Evolutionary conservation across 2,329 filamentous ascomycete species (phyloP), one percentile per base, ranked within the genome.

Genomic region (Aspergillus sp.): DNA sequence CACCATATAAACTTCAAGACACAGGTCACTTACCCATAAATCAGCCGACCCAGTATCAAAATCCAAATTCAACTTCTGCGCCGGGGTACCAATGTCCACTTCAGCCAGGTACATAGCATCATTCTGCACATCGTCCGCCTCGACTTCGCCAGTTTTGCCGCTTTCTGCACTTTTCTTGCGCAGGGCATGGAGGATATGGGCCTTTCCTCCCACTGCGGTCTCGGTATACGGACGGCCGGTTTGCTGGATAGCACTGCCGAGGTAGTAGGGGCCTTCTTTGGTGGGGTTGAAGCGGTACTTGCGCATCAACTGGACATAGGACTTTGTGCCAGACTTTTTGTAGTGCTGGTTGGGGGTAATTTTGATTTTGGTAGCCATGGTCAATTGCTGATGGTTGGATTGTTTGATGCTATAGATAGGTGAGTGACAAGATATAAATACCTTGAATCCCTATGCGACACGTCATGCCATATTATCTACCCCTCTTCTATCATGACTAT

Each of bases 31-130:
- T 67, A 81, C 78, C 84, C 82, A 88, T 19, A 85, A 71, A 68
- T 88, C 85, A 13, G 82, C 75, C 8, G 81, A 85, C 13, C 83
- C 83, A 33, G 83, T 86, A 60, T 88, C 85, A 48, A 88, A 86
- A 56, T 86, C 77, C 10, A 87, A 62, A 50, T 73, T 75, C 35
- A 83, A 52, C 37, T 67, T 79, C 67, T 88, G 83, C 1, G 73
- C 64, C 11, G 83, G 83, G 2, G 77, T 83, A 27, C 85, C 85
- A 47, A 88, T 82, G 10, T 67, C 59, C 27, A 88, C 78, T 28
- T 78, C 72, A 38, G 77, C 82, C 19, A 87, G 74, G 58, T 87
- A 86, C 65, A 78, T 65, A 5, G 77, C 69, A 49, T 88, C 83
- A 53, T 85, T 84, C 64, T 87, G 80, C 42, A 80, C 72, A 58